Evolutionary conservation across 164 flowering plant genomes (phyloP).

Genomic region (Vitis amurensis): DNA sequence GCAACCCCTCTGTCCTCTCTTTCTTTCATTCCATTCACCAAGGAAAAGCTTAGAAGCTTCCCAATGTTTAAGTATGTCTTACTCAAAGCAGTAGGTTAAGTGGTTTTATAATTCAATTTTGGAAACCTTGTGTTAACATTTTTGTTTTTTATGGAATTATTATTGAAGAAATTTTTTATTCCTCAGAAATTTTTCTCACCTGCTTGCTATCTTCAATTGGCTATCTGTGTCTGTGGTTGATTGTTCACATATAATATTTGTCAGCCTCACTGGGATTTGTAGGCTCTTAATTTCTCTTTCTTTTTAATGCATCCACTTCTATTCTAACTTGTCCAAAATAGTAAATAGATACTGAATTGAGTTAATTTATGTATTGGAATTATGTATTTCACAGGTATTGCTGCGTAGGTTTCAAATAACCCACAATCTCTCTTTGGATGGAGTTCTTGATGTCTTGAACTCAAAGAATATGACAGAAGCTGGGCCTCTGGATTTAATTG

Average conservation of each 20-base stretch:
- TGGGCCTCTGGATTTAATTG: slow-evolving; percentile 89
- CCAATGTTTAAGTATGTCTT: no score
- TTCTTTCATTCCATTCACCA: no score
- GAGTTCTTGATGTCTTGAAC: slow-evolving; percentile 85
- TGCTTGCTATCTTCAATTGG: neutral
- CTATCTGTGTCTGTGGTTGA: neutral
- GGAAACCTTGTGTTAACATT: no score
- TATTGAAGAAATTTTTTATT: neutral
- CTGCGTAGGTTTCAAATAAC: slow-evolving; percentile 85
- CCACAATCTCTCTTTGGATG: slow-evolving; percentile 84
- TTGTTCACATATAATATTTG: neutral
- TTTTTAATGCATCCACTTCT: neutral
- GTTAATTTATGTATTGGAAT: neutral
- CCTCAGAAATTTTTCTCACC: neutral
- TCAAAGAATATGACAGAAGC: slow-evolving; percentile 96
- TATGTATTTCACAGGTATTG: slow-evolving; percentile 56
- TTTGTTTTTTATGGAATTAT: no score
- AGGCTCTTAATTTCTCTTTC: neutral
- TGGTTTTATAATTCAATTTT: no score
- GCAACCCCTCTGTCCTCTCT: no score
- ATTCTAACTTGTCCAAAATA: neutral
- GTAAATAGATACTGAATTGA: no score
- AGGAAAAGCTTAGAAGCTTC: no score
- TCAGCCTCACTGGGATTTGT: neutral
- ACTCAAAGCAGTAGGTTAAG: no score